Evolutionary conservation across 441 rosid species (phyloP), one percentile per base, ranked within the genome.

Genomic region (Codiaeum variegatum): DNA sequence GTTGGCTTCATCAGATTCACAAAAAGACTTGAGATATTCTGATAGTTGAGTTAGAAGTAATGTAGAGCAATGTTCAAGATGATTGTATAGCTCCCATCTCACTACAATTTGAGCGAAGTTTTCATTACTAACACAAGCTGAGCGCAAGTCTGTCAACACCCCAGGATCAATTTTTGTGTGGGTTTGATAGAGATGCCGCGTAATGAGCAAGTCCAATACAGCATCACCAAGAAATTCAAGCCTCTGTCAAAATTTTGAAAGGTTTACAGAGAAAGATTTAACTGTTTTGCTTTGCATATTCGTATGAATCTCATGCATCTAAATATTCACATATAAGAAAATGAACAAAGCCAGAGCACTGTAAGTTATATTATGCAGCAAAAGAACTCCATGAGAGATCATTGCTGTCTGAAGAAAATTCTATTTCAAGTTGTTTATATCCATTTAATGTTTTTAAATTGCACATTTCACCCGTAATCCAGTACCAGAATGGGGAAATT

Each of bases 221-320:
- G 97, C 82, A 74, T 93, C 97, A 0, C 98, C 98, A 0, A 96
- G 98, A 86, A 90, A 96, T 84, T 96, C 99, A 76, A 93, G 91
- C 82, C 98, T 91, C 99, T 95, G 89, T 64, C 70, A 23, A 61
- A 62, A 68, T 58, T 62, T 73, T n/a, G 72, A 69, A 69, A 63
- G 72, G 73, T 38, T 40, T 24, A 80, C 38, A 56, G 64, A 47
- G 66, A 52, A 34, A 75, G 61, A 81, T 32, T 47, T 74, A 62
- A 19, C 34, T 54, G 21, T 70, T 28, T 54, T 44, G 67, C 69
- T 47, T 46, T 63, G 19, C 72, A 66, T 4, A 72, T 62, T 38
- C 3, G 44, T 24, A 16, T 62, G 28, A 32, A 38, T 68, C 1
- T 15, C 23, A 31, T 42, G n/a, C 74, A 44, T 36, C 76, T 66